These are phyloP conservation scores for Aureobasidium musti DNA, from an alignment of 2,329 filamentous ascomycete species.

Conservation along the genomic window DNA sequence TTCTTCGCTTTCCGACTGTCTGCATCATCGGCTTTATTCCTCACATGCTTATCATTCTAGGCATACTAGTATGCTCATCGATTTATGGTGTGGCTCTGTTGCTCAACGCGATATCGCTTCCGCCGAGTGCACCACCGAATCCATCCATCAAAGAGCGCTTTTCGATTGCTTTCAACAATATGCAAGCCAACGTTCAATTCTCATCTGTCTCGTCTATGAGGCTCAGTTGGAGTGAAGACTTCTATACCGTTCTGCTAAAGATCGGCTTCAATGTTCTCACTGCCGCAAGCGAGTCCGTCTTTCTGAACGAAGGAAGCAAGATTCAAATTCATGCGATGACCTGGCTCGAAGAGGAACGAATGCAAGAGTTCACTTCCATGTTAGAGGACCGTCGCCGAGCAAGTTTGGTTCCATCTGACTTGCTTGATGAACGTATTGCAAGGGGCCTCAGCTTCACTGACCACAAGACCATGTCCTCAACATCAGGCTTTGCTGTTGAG, in stretches of 20 bases:
- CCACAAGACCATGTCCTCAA: constrained; percentile 39
- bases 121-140: constrained; percentile 51
- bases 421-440: constrained; percentile 47
- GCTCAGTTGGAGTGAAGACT: constrained; percentile 86
- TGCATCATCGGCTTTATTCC: constrained; percentile 95
- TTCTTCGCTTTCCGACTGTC: constrained; percentile 87
- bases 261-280: constrained; percentile 86
- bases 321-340: constrained; percentile 75
- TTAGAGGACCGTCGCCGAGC: constrained; percentile 44
- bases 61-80: constrained; percentile 70
- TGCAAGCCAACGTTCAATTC: constrained; percentile 88
- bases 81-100: constrained; percentile 79
- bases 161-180: constrained; percentile 73
- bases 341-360: constrained; percentile 87
- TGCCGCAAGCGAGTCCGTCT: constrained; percentile 93
- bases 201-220: constrained; percentile 65
- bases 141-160: constrained; percentile 62
- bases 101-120: constrained; percentile 70
- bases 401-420: constrained; percentile 46
- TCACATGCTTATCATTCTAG: constrained; percentile 80
- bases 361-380: constrained; percentile 65
- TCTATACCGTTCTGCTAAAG: constrained; percentile 86
- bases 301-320: constrained; percentile 82
- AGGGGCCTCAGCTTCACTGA: constrained; percentile 41
- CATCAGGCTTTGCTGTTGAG: constrained; percentile 66